Conservation (phyloP, 2,329 filamentous ascomycete species). For the Sporothrix inflata region DNA sequence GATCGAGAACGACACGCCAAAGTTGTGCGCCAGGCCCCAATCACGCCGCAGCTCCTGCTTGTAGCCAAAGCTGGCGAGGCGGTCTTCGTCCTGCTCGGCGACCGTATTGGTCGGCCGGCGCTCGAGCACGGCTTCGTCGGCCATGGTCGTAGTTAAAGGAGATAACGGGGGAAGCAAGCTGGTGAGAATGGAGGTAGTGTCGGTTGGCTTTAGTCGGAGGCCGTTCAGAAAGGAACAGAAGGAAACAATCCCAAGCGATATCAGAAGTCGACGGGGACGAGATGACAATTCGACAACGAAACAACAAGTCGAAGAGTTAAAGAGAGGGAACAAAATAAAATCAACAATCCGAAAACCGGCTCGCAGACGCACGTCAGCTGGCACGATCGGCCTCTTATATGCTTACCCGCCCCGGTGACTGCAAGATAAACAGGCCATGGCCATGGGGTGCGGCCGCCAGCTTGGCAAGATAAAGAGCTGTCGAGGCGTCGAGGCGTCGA, state of each 20-base stretch:
- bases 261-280: not conserved
- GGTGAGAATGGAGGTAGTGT: not conserved
- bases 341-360: not conserved
- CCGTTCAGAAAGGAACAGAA: not conserved
- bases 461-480: constrained; percentile 21
- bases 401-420: not conserved
- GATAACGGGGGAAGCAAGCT: not conserved
- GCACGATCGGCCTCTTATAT: constrained; percentile 17
- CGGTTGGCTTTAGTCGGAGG: not conserved
- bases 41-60: constrained; percentile 61
- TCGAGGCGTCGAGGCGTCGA: not conserved
- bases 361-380: not conserved
- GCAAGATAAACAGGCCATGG: constrained; percentile 15
- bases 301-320: not conserved
- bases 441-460: constrained; percentile 8
- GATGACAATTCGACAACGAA: not conserved
- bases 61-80: constrained; percentile 60
- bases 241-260: not conserved
- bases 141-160: constrained; percentile 26
- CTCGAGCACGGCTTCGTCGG: constrained; percentile 37
- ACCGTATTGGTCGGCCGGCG: constrained; percentile 36
- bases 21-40: constrained; percentile 63
- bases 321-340: not conserved
- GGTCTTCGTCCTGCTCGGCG: constrained; percentile 51
- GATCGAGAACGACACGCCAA: constrained; percentile 65